Evolutionary conservation across 2,329 filamentous ascomycete genomes (phyloP).

Genomic region (Diaporthe velutina): DNA sequence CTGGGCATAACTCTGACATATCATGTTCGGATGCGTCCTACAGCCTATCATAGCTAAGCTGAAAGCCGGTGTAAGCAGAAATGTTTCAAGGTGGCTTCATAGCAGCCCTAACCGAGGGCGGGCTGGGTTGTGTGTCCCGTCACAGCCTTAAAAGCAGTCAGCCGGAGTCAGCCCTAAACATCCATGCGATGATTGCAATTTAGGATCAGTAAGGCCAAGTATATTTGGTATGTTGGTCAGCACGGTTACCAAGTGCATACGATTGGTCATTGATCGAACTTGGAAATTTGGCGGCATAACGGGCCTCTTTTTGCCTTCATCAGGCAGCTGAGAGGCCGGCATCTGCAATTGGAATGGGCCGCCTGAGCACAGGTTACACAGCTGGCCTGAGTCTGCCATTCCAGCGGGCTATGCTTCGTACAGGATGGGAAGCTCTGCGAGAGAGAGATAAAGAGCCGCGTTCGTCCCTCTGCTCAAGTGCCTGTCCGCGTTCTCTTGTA

Average conservation of each 20-base stretch:
- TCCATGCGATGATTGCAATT: background rate
- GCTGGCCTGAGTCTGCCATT: background rate
- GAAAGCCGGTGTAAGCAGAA: constrained; percentile 17
- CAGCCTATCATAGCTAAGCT: background rate
- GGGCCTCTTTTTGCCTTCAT: background rate
- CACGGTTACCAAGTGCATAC: background rate
- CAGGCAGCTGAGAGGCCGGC: background rate
- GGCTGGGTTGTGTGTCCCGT: background rate
- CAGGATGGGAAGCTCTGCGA: background rate
- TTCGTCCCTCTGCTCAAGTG: background rate
- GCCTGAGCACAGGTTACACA: background rate
- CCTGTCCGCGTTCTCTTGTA: background rate
- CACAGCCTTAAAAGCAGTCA: constrained; percentile 22
- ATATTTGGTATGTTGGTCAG: constrained; percentile 21
- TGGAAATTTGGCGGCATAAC: background rate
- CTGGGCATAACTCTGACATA: background rate
- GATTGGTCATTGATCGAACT: background rate
- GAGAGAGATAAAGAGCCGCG: background rate
- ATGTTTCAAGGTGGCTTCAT: background rate
- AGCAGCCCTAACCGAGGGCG: background rate
- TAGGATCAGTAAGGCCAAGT: background rate
- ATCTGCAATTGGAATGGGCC: background rate
- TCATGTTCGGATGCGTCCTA: background rate
- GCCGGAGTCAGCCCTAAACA: constrained; percentile 27
- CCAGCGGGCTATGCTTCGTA: background rate